Evolutionary conservation across 108 stramenopile species (phyloP), one percentile per base, ranked within the genome.

Genomic region (Conticribra guillardii): DNA sequence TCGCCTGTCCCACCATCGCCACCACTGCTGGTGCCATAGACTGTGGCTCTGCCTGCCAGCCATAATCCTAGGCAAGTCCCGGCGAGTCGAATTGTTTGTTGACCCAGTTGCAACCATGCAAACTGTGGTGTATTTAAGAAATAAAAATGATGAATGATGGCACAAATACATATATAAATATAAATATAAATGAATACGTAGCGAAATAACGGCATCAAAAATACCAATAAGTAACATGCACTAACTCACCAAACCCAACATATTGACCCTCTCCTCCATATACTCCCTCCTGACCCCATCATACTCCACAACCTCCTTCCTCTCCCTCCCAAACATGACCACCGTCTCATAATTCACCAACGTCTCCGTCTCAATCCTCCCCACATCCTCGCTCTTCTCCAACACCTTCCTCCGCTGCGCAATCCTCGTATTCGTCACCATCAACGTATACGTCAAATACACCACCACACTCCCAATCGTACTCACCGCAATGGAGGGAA

Each of bases 321-420:
- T 29, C 37, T 78, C 76, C n/a, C 77, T 72, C 2, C 77, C 77
- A 57, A 82, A 82, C 55, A 79, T 74, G n/a, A 60, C 65, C 11
- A 82, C 82, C 3, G 82, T 82, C 41, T 82, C 82, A 47, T 79
- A 82, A 60, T 82, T 76, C 29, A 79, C 64, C 21, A 82, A 49
- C 18, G 77, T 69, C 33, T 82, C 82, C 17, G 82, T 79, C 41
- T 81, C 80, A 4, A 78, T 79, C 14, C 72, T 64, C 15, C 82
- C 82, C 27, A 79, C 82, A 33, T 78, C 76, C 9, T 80, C 74
- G 14, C 53, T 50, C 55, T 70, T 71, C 45, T 79, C 67, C 37
- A 82, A 54, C 0, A 79, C 64, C 48, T 69, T 73, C 27, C 82
- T 15, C 18, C 77, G 37, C 31, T 59, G 72, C 21, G 31, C 32